Base-by-base conservation (phyloP, 2,329 filamentous ascomycete species). In the Parasarocladium wereldwijsianum region DNA sequence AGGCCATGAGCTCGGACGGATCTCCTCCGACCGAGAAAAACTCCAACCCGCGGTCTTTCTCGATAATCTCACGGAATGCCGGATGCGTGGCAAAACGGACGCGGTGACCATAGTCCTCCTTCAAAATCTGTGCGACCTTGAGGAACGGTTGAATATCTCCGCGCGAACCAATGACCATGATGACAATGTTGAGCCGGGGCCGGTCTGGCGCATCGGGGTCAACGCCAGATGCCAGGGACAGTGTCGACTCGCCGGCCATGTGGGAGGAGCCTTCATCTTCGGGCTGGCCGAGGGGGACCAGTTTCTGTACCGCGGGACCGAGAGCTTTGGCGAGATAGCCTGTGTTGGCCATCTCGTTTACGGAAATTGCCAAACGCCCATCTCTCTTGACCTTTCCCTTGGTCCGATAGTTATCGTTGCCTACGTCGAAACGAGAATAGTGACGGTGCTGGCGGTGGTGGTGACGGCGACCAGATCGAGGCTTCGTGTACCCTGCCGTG, bases 91-190 rank as follows among this genome's bases (percentile, higher is more conserved):
- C 81, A 29, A 87, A 75, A 11, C 81, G 66, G 3, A 87, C 79
- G 6, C 77, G 66, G 45, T 87, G 81, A 1, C 76, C 76, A 38
- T 80, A 73, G 26, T 74, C 56, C 31, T 82, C 66, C 43, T 77
- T 73, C 24, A 90, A 53, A 1, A 80, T 65, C 50, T 79, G 76
- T 13, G 76, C 80, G 28, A 90, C 66, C 39, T 73, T 74, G 13
- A 90, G 51, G 36, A 90, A 90, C 0, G 82, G 82, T 45, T 90
- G 82, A 3, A 80, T 76, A 43, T 90, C 82, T 20, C 82, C 82
- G 28, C 82, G 64, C 3, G 73, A 81, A 3, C 82, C 82, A 40
- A 87, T 84, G 6, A 87, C 77, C 68, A 85, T 84, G 41, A 87
- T 76, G 17, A 85, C 79, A 31, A 90, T 78, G 47, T 85, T 86